These are phyloP conservation scores for sunflower (Helianthus annuus) DNA, from an alignment of 129 eudicot species.

Conservation along the genomic window DNA sequence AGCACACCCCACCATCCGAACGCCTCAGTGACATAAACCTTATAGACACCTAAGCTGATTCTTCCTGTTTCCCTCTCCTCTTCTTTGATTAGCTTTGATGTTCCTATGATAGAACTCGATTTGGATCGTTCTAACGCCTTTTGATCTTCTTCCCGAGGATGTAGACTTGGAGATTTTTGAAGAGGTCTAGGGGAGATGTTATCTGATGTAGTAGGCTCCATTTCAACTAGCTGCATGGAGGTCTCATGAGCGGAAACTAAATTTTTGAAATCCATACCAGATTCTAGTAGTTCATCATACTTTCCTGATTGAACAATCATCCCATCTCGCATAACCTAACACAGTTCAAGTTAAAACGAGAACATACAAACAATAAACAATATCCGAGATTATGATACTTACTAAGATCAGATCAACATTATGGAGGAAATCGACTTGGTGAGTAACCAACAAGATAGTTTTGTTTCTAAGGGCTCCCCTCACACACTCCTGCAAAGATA, in stretches of 20 bases:
- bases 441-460: constrained; percentile 81
- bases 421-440: constrained; percentile 96
- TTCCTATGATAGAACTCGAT: constrained; percentile 42
- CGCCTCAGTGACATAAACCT: constrained; percentile 64
- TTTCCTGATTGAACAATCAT: constrained; percentile 75
- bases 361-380: neutral
- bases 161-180: constrained; percentile 27
- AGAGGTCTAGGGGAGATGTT: constrained; percentile 32
- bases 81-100: constrained; percentile 77
- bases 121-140: constrained; percentile 34
- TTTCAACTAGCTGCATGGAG: constrained; percentile 69
- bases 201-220: constrained; percentile 20
- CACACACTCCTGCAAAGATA: constrained; percentile 52
- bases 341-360: neutral
- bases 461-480: constrained; percentile 70
- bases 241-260: constrained; percentile 70
- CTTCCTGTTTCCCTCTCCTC: constrained; percentile 81
- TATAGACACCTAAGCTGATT: constrained; percentile 59
- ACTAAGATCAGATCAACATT: constrained; percentile 85
- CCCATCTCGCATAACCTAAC: constrained; percentile 85
- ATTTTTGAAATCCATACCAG: constrained; percentile 55
- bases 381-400: constrained; percentile 13
- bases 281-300: constrained; percentile 50
- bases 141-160: constrained; percentile 34
- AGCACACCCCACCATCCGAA: constrained; percentile 81